A percentile compares a stretch with the other conserved stretches of the same genome.
Conservation (phyloP, 2,329 filamentous ascomycete genomes). For the Fusarium sp. region DNA sequence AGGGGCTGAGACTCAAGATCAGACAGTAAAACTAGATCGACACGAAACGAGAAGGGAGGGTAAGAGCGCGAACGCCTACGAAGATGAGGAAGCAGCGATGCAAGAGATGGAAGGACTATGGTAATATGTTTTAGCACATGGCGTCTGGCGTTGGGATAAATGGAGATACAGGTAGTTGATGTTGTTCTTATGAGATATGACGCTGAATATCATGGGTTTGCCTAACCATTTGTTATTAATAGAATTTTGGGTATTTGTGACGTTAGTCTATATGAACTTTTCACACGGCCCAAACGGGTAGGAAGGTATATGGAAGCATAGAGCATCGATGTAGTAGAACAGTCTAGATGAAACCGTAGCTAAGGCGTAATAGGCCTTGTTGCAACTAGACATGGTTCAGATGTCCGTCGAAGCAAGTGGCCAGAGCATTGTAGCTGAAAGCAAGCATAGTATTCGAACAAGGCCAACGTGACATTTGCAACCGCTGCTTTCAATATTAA, state of each 20-base stretch:
- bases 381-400: neutral
- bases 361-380: neutral
- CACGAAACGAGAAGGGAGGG: constrained; percentile 1
- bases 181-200: neutral
- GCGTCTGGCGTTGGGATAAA: constrained; percentile 8
- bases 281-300: neutral
- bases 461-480: neutral
- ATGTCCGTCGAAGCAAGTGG: neutral
- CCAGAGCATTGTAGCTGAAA: neutral
- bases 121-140: constrained; percentile 43
- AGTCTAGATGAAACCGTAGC: neutral
- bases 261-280: neutral
- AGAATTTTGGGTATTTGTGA: neutral
- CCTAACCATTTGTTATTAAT: neutral
- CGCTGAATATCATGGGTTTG: neutral
- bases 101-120: constrained; percentile 69
- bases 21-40: neutral
- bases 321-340: neutral
- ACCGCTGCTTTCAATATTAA: neutral
- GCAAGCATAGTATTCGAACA: neutral
- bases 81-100: constrained; percentile 76
- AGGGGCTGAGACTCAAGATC: constrained; percentile 54
- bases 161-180: neutral
- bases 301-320: neutral
- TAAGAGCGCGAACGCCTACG: constrained; percentile 56